These are phyloP conservation scores for Tetratostichococcus sp. DNA, from an alignment of 139 green algal genomes.

Conservation along the genomic window DNA sequence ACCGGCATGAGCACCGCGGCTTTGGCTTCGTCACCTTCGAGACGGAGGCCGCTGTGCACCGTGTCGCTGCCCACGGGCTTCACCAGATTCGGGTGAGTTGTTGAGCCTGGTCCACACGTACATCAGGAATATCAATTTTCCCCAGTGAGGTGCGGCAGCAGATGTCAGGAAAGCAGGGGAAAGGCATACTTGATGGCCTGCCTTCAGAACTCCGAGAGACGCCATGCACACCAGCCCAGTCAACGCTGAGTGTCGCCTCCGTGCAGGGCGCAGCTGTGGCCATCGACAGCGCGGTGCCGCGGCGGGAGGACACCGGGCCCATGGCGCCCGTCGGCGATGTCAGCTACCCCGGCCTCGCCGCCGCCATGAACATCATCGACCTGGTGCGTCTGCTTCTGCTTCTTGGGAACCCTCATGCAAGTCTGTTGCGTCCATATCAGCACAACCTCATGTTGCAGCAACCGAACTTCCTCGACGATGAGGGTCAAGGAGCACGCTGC, in stretches of 20 bases:
- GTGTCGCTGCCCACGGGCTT: slow-evolving; percentile 28
- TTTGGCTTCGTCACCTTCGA: slow-evolving; percentile 94
- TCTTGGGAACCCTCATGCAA: no score
- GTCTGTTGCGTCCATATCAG: background rate
- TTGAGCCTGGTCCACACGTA: no score
- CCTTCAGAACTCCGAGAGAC: no score
- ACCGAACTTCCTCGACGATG: no score
- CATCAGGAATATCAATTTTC: no score
- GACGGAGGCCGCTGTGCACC: slow-evolving; percentile 75
- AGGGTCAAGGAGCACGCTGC: no score
- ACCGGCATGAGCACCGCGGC: slow-evolving; percentile 69
- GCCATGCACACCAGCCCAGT: no score
- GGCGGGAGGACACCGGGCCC: slow-evolving; percentile 5
- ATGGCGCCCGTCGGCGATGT: background rate
- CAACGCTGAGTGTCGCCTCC: no score
- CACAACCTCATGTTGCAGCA: no score
- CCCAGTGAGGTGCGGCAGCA: no score
- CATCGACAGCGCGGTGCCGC: slow-evolving; percentile 38
- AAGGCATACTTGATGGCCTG: no score
- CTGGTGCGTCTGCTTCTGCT: background rate
- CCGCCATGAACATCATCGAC: slow-evolving; percentile 1
- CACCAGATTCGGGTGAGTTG: slow-evolving; percentile 31
- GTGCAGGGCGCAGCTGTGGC: slow-evolving; percentile 32
- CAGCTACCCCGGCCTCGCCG: background rate
- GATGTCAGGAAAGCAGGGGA: no score